Base-by-base conservation (phyloP, 192 early-diverging fungal genomes). In the Podila minutissima region DNA sequence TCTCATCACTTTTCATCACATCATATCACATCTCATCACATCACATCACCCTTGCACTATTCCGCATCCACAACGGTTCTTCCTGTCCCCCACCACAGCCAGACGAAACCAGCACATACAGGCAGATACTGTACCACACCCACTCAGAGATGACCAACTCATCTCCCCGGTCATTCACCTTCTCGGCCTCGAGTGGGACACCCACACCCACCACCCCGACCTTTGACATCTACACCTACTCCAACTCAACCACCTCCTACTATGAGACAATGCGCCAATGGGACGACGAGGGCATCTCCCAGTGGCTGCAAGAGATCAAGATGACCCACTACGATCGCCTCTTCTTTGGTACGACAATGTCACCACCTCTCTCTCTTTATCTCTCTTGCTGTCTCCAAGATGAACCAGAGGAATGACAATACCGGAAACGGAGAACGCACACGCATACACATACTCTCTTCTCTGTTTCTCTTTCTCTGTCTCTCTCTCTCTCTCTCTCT, bases 161-260 rank as follows among this genome's bases (percentile, higher is more conserved):
- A 55, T 81, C 77, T 24, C 77, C 77, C 31, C 71, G 77, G 55
- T 81, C 77, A 33, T 81, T 81, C 62, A 81, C 77, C 66, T 81
- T 81, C 67, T 81, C 77, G 12, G 71, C 77, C 31, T 81, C 77
- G n/a, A 81, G 77, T 31, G 77, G 77, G n/a, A 81, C 77, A 8
- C 77, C 77, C 32, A 81, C 77, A 8, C 77, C 77, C 5, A 81
- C 77, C 10, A 81, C 77, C 19, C 77, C 77, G 13, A 81, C 77
- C 24, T 81, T 79, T 29, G 75, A 79, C 37, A 19, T 79, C 41
- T 67, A 79, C 32, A 61, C 75, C 2, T 72, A 79, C 65, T 68
- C 75, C 17, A 79, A 72, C 38, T 59, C 75, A 5, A 38, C 70
- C 53, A 8, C 53, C 4, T 79, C 75, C 24, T 79, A 67, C 61